Percentiles rank a stretch among this genome's conserved stretches.
These are phyloP conservation scores for Colletotrichum navitas DNA, from an alignment of 2,329 filamentous ascomycete species.

Conservation along the genomic window DNA sequence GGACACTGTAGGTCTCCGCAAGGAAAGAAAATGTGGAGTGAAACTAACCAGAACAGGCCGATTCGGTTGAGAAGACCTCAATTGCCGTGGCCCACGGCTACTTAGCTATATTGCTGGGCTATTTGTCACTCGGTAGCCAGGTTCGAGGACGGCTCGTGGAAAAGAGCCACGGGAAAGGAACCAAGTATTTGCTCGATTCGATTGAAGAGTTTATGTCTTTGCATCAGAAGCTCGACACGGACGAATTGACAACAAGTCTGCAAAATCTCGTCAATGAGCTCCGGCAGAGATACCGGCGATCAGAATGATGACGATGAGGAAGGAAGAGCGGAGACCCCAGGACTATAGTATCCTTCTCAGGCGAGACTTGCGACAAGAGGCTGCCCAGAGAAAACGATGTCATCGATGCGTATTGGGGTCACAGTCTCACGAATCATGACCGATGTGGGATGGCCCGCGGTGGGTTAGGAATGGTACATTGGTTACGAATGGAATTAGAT, in stretches of 20 bases:
- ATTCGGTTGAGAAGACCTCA: constrained; percentile 80
- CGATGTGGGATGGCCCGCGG: not conserved
- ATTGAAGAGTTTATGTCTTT: constrained; percentile 68
- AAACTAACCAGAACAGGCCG: constrained; percentile 62
- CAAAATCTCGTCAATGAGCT: constrained; percentile 56
- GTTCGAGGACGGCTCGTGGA: constrained; percentile 58
- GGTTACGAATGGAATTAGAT: not conserved
- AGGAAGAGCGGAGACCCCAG: not conserved
- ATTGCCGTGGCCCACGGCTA: constrained; percentile 89
- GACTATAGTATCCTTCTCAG: not conserved
- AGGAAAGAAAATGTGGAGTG: not conserved
- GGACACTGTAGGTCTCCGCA: constrained; percentile 70
- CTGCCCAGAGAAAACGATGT: not conserved
- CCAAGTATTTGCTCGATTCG: constrained; percentile 62
- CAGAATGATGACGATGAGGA: constrained; percentile 13
- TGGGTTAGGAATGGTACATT: not conserved
- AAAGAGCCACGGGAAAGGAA: constrained; percentile 58
- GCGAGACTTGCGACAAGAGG: not conserved
- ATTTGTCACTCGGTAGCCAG: constrained; percentile 73
- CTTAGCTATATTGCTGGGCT: constrained; percentile 85
- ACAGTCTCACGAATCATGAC: not conserved
- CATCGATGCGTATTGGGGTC: not conserved
- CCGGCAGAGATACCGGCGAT: constrained; percentile 19
- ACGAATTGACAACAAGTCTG: constrained; percentile 50
- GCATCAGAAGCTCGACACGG: constrained; percentile 62